Evolutionary conservation across 2,329 filamentous ascomycete species (phyloP), one percentile per base, ranked within the genome.

Genomic region (Nothophoma quercina): DNA sequence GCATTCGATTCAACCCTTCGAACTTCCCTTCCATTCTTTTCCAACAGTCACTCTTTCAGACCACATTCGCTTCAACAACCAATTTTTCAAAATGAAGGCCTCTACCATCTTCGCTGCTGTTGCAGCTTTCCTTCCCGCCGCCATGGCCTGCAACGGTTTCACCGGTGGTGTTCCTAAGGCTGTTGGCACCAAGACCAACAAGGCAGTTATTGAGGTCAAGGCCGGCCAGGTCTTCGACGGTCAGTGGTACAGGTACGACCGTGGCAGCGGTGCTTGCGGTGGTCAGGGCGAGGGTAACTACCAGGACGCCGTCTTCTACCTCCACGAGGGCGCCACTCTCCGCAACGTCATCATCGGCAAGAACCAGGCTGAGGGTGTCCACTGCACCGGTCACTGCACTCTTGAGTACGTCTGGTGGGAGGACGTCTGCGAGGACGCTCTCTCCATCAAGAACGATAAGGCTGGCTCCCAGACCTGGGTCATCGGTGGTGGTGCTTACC

Each of bases 341-440:
- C 77, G 74, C 51, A 83, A 83, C 58, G 79, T 80, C 60, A 82
- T 83, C 66, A 82, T 83, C 44, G 80, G 81, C 15, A 72, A 75
- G 39, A 76, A 78, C 51, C 77, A 82, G 61, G 73, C 76, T 22
- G 81, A 83, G 65, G 81, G 80, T 55, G 77, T 83, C 26, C 80
- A 83, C 71, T 83, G 81, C 70, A 66, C 76, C 52, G 64, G 64
- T 1, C 71, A 75, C 34, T 82, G 80, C 68, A 79, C 73, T 21
- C 68, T 81, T 23, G 75, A 75, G 40, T 55, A 44, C n/a, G 75
- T 78, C 23, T 77, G 76, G 75, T 79, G 69, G 59, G 63, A 69
- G 44, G 71, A 72, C 25, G 73, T 78, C 22, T 77, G 72, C 62
- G 69, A 78, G 61, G 71, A 73, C 25, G 69, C 71, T 15, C 63